Conservation (phyloP, 2,329 filamentous ascomycete genomes). For the Aspergillus uvarum region DNA sequence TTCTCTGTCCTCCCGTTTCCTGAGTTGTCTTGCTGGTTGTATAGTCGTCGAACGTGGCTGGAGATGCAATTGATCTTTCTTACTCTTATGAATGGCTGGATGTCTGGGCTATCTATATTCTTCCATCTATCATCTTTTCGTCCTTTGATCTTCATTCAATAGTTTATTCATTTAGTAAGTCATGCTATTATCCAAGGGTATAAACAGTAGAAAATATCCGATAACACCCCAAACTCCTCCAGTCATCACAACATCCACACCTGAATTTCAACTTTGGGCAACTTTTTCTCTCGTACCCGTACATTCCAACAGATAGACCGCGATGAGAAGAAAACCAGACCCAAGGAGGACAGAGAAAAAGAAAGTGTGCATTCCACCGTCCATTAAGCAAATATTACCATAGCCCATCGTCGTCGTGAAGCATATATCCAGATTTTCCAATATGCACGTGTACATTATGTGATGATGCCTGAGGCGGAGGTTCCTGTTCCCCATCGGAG, state of each 20-base stretch:
- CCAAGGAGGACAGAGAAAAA: not conserved
- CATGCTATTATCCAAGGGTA: not conserved
- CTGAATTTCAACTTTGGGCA: not conserved
- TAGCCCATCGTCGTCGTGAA: not conserved
- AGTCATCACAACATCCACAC: not conserved
- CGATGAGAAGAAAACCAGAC: not conserved
- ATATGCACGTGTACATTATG: conserved; percentile 19
- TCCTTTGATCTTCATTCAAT: not conserved
- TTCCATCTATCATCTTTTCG: not conserved
- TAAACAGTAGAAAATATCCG: not conserved
- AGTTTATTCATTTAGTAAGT: not conserved
- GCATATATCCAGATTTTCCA: too few relatives aligned
- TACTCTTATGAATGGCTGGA: too few relatives aligned
- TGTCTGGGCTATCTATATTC: too few relatives aligned
- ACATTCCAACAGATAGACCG: not conserved
- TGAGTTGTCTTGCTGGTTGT: too few relatives aligned
- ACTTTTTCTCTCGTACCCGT: not conserved
- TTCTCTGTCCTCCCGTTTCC: too few relatives aligned
- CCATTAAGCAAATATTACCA: not conserved
- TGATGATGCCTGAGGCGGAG: conserved; percentile 39
- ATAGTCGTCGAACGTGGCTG: too few relatives aligned
- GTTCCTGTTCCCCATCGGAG: conserved; percentile 45
- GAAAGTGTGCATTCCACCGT: not conserved
- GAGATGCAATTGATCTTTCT: too few relatives aligned
- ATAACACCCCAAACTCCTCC: not conserved